Conservation (phyloP, 441 rosid genomes). For the Flueggea neowawraea region DNA sequence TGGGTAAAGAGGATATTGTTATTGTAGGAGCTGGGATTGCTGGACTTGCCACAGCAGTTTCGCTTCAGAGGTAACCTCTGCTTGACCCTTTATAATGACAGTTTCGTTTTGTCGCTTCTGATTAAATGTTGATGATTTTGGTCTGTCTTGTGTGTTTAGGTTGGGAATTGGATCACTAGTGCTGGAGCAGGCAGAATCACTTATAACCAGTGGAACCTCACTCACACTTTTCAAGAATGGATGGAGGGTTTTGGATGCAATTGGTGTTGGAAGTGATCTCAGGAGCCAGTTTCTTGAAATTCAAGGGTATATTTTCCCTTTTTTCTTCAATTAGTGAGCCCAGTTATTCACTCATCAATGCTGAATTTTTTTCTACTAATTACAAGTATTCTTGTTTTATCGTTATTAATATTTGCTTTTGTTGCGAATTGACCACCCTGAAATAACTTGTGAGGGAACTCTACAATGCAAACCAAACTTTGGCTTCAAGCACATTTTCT, state of each 20-base stretch:
- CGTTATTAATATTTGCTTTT: no score
- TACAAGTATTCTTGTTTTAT: no score
- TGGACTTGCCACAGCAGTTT: constrained; percentile 85
- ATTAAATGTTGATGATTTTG: background rate
- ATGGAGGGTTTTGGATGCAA: constrained; percentile 85
- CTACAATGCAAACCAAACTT: no score
- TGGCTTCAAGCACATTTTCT: no score
- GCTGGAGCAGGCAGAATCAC: constrained; percentile 90
- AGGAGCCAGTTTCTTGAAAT: constrained; percentile 75
- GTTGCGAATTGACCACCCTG: no score
- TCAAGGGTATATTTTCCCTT: constrained; percentile 52
- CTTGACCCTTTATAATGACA: background rate
- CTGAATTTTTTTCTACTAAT: no score
- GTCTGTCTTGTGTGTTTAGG: constrained; percentile 24
- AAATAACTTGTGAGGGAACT: no score
- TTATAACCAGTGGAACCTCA: constrained; percentile 86
- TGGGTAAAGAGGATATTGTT: constrained; percentile 43
- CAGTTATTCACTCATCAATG: no score
- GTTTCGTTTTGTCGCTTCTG: no score
- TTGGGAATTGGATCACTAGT: constrained; percentile 74
- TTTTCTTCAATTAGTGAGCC: background rate
- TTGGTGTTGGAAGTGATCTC: constrained; percentile 75
- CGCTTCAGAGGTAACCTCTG: constrained; percentile 58
- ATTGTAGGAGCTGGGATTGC: constrained; percentile 89
- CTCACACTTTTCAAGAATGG: constrained; percentile 94